Evolutionary conservation across 768 basidiomycete genomes (phyloP).

Genomic region (Boletus subcaerulescens): DNA sequence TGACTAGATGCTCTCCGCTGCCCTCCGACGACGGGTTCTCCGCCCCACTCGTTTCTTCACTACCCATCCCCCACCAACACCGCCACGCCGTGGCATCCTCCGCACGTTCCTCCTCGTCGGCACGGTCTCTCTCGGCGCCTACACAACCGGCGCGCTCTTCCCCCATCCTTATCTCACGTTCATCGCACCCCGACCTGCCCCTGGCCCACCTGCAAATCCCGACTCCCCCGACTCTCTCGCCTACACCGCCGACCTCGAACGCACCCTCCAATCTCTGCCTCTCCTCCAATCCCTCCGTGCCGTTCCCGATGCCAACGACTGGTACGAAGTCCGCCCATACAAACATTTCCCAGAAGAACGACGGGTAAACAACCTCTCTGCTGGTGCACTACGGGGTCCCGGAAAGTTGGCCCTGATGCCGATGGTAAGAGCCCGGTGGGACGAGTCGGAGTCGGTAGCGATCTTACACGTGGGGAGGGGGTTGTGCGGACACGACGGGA

Average conservation of each 20-base stretch:
- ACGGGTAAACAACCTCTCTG: conserved; percentile 79
- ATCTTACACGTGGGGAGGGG: conserved; percentile 83
- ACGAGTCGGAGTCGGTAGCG: conserved; percentile 70
- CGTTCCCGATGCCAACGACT: conserved; percentile 49
- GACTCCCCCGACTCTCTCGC: conserved; percentile 56
- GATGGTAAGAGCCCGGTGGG: conserved; percentile 66
- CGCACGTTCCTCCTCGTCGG: conserved; percentile 20
- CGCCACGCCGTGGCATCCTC: conserved; percentile 4
- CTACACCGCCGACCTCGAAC: conserved; percentile 62
- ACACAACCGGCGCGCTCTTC: conserved; percentile 61
- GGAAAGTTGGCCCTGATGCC: conserved; percentile 82
- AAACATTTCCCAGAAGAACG: conserved; percentile 63
- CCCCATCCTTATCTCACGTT: conserved; percentile 65
- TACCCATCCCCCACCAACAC: neutral
- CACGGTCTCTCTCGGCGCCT: conserved; percentile 30
- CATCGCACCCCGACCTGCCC: conserved; percentile 74
- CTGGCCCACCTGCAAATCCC: conserved; percentile 56
- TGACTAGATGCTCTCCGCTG: neutral
- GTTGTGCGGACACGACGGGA: conserved; percentile 91
- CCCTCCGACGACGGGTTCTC: conserved; percentile 8
- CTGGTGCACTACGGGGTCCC: conserved; percentile 83
- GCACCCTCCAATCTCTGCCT: conserved; percentile 61
- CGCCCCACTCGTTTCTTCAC: conserved; percentile 18
- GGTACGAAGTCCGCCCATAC: conserved; percentile 83
- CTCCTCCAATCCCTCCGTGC: conserved; percentile 51